Evolutionary conservation across 2,329 filamentous ascomycete genomes (phyloP).

Genomic region (Zarea fungicola): DNA sequence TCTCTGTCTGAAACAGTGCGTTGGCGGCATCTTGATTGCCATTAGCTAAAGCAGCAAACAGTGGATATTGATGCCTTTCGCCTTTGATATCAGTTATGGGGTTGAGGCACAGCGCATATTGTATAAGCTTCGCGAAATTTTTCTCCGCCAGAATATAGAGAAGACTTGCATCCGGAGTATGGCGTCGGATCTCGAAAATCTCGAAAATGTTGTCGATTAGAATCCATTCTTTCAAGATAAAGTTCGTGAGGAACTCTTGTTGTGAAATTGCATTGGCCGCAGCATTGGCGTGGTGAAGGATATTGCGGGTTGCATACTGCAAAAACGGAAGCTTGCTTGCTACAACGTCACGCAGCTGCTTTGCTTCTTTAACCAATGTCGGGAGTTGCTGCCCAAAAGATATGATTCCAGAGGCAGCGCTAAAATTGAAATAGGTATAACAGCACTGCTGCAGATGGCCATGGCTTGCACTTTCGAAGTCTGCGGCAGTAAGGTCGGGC

Average conservation of each 20-base stretch:
- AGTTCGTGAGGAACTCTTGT: not conserved
- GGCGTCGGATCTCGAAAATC: not conserved
- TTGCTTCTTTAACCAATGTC: not conserved
- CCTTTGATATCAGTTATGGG: not conserved
- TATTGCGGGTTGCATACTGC: slow-evolving; percentile 10
- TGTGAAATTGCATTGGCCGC: not conserved
- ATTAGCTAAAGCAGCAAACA: not conserved
- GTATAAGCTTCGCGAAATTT: not conserved
- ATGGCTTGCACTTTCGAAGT: slow-evolving; percentile 10
- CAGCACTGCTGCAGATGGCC: slow-evolving; percentile 14
- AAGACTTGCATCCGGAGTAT: not conserved
- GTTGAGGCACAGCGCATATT: not conserved
- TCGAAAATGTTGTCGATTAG: slow-evolving; percentile 4
- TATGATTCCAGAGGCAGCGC: not conserved
- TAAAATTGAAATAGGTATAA: not conserved
- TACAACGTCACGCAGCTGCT: not conserved
- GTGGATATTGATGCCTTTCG: not conserved
- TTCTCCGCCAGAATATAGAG: slow-evolving; percentile 13
- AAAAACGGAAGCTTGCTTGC: slow-evolving; percentile 15
- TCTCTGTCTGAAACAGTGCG: not conserved
- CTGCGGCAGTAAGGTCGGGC: not conserved
- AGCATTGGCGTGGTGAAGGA: slow-evolving; percentile 16
- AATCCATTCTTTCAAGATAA: slow-evolving; percentile 3
- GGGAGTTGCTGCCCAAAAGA: not conserved
- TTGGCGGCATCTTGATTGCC: not conserved